Base-by-base conservation (phyloP, 192 early-diverging fungal species). In the Phycomyces nitens region DNA sequence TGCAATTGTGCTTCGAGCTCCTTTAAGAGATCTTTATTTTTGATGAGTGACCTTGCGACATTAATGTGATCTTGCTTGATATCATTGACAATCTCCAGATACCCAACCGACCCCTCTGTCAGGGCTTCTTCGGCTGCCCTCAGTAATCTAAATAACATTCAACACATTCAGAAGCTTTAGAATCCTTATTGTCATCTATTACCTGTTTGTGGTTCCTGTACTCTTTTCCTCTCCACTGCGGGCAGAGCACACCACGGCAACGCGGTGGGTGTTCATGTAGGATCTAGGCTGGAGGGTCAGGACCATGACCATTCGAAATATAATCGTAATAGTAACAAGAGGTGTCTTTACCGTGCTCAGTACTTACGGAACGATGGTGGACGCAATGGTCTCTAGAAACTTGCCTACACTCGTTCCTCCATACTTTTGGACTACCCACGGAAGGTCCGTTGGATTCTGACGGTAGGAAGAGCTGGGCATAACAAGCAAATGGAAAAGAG, bases 351-450 rank as follows among this genome's bases (percentile, higher is more conserved):
- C 44, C 12, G 44, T 56, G 10, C 18, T 39, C 16, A 40, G 23
- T 39, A 82, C 83, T 80, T 83, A 91, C 90, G 82, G 83, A 53
- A 95, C 80, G 73, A 95, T 93, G 53, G 69, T 76, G 62, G 73
- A 72, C 54, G 81, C 76, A 53, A 87, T 85, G 60, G 74, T 78
- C 16, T 82, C 69, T 11, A 87, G 29, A 66, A 80, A 85, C 71
- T 85, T 92, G 56, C 94, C 94, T 21, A 96, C 90, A 60, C 84
- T 87, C 47, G 94, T 96, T 55, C 94, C 94, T 62, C 94, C 94
- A 78, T 91, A 96, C 79, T 96, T 96, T 56, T 85, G 84, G 43
- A 85, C 84, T 29, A 85, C 56, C 71, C 79, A 80, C 27, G 86
- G 86, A 18, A 59, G 38, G 27, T 62, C 23, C 8, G 55, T 9